Conservation (phyloP, 805 yeast genomes). For the Candida argentea region DNA sequence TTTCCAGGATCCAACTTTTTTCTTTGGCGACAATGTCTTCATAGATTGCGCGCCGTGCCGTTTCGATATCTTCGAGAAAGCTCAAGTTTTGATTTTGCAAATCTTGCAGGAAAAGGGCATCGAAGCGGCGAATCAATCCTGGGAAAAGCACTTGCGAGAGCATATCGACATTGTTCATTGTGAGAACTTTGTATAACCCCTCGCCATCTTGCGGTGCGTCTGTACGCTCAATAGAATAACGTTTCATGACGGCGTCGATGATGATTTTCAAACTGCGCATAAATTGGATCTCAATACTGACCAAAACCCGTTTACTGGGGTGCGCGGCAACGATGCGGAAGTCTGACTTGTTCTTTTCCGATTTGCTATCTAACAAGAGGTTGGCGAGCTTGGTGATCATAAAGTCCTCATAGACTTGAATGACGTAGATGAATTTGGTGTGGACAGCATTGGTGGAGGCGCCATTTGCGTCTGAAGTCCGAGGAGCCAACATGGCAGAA, state of each 20-base stretch:
- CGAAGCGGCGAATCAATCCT: slow-evolving; percentile 21
- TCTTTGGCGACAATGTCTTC: slow-evolving; percentile 31
- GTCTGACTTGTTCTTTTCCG: slow-evolving; percentile 6
- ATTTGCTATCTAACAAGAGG: slow-evolving; percentile 14
- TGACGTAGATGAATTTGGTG: slow-evolving; percentile 25
- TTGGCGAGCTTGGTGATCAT: slow-evolving; percentile 20
- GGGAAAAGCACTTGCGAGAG: slow-evolving; percentile 24
- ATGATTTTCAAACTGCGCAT: slow-evolving; percentile 33
- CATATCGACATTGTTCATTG: slow-evolving; percentile 34
- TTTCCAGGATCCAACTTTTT: slow-evolving; percentile 21
- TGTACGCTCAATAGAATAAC: slow-evolving; percentile 20
- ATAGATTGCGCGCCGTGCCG: slow-evolving; percentile 27
- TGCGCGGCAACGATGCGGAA: slow-evolving; percentile 24
- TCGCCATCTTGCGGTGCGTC: slow-evolving; percentile 11
- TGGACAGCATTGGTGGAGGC: slow-evolving; percentile 11
- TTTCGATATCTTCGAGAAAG: slow-evolving; percentile 31
- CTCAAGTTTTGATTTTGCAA: slow-evolving; percentile 28
- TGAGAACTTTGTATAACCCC: slow-evolving; percentile 26
- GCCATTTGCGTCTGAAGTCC: slow-evolving; percentile 1
- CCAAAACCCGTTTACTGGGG: slow-evolving; percentile 30
- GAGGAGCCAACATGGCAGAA: neutral
- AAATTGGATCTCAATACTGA: slow-evolving; percentile 34
- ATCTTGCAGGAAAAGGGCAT: slow-evolving; percentile 23
- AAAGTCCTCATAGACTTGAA: slow-evolving; percentile 27
- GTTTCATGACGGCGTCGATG: slow-evolving; percentile 32